These are phyloP conservation scores for Aegilops longissima DNA, from an alignment of 176 grass and related monocot species.

Conservation along the genomic window DNA sequence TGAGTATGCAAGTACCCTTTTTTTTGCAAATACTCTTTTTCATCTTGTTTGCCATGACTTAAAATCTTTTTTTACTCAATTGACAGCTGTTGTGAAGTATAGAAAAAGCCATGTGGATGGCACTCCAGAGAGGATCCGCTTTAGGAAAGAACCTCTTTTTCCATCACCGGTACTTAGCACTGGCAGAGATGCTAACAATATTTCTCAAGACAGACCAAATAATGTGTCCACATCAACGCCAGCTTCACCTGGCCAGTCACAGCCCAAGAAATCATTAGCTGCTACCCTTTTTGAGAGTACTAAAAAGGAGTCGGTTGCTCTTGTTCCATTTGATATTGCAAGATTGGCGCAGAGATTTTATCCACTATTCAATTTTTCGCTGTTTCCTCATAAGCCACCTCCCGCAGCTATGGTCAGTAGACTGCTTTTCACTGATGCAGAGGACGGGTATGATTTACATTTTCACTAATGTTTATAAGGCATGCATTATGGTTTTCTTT, in stretches of 20 bases:
- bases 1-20: slow-evolving; percentile 32
- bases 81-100: slow-evolving; percentile 67
- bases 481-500: background rate
- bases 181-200: slow-evolving; percentile 33
- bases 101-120: slow-evolving; percentile 70
- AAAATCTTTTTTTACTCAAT: slow-evolving; percentile 25
- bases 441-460: slow-evolving; percentile 65
- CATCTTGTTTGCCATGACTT: slow-evolving; percentile 19
- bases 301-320: slow-evolving; percentile 67
- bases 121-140: slow-evolving; percentile 53
- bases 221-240: slow-evolving; percentile 29
- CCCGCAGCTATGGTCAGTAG: slow-evolving; percentile 61
- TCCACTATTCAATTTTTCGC: slow-evolving; percentile 54
- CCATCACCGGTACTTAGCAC: slow-evolving; percentile 33
- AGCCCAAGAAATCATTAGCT: slow-evolving; percentile 79
- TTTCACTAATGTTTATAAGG: background rate
- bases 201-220: slow-evolving; percentile 36
- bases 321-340: slow-evolving; percentile 76
- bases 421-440: slow-evolving; percentile 95
- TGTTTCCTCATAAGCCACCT: slow-evolving; percentile 88
- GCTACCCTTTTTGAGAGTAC: slow-evolving; percentile 79
- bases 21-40: slow-evolving; percentile 3
- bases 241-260: slow-evolving; percentile 45
- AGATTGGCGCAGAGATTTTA: slow-evolving; percentile 68
- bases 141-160: slow-evolving; percentile 80